Conservation (phyloP, 768 basidiomycete species). For the Tephrocybe rancida region DNA sequence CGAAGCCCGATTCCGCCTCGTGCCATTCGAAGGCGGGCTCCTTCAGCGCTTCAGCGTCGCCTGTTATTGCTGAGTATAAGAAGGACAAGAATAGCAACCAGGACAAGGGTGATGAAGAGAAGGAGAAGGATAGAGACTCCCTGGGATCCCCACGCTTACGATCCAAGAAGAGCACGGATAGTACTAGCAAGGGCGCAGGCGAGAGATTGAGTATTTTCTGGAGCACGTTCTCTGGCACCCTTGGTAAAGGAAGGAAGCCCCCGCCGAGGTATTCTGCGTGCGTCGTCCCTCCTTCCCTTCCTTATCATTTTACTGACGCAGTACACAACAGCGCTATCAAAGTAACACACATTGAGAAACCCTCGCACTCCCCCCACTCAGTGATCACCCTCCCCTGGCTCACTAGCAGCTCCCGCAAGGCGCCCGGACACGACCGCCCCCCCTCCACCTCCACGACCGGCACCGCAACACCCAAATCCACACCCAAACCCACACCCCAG, state of each 20-base stretch:
- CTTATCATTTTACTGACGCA: background rate
- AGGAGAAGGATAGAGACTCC: slow-evolving; percentile 34
- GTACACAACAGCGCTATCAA: slow-evolving; percentile 27
- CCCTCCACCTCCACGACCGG: slow-evolving; percentile 25
- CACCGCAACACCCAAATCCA: slow-evolving; percentile 25
- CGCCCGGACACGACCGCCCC: slow-evolving; percentile 42
- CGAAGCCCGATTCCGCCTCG: slow-evolving; percentile 24
- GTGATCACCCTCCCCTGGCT: too few relatives aligned
- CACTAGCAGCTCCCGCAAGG: slow-evolving; percentile 34
- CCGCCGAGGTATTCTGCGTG: slow-evolving; percentile 72
- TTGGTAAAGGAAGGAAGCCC: slow-evolving; percentile 79
- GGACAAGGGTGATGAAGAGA: slow-evolving; percentile 34
- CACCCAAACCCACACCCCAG: slow-evolving; percentile 17
- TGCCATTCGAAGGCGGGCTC: slow-evolving; percentile 24
- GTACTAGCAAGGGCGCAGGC: slow-evolving; percentile 34
- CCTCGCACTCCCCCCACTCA: slow-evolving; percentile 51
- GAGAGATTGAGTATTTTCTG: slow-evolving; percentile 88
- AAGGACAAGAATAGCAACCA: slow-evolving; percentile 22
- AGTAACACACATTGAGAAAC: slow-evolving; percentile 43
- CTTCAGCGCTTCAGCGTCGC: slow-evolving; percentile 22
- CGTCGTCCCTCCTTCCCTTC: slow-evolving; percentile 31
- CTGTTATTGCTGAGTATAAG: slow-evolving; percentile 19
- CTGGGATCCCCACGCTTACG: slow-evolving; percentile 40
- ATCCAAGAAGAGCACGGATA: slow-evolving; percentile 54
- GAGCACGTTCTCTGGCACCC: slow-evolving; percentile 55